phyloP scores from a whole-genome alignment of 305 asterid genomes.

The Rubia balearica region DNA sequence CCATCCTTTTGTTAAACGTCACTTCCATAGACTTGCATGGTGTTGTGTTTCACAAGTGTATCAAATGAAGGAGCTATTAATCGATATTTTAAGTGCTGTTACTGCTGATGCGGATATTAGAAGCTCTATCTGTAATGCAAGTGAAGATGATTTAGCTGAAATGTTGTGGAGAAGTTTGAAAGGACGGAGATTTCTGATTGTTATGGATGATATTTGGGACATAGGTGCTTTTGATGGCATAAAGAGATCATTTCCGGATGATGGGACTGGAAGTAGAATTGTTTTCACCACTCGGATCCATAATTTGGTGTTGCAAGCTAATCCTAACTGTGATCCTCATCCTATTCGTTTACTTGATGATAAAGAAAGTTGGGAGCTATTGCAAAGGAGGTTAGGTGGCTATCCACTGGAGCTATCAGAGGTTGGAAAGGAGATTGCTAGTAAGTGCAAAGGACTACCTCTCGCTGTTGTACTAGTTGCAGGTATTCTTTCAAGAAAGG shows the following conservation, averaged over 20 bases:
- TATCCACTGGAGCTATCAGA: background rate
- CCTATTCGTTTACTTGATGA: background rate
- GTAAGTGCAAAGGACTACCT: constrained; percentile 19
- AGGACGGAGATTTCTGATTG: constrained; percentile 13
- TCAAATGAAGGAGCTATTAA: constrained; percentile 7
- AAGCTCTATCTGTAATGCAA: no score
- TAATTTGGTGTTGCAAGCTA: constrained; percentile 8
- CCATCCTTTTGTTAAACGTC: background rate
- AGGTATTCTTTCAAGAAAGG: constrained; percentile 7
- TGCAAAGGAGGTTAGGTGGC: constrained; percentile 2
- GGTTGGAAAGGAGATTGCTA: constrained; percentile 4
- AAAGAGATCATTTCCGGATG: constrained; percentile 14
- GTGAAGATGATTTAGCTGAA: constrained; percentile 8
- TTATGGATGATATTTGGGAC: constrained; percentile 20
- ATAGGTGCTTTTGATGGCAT: constrained; percentile 6
- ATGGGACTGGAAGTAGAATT: constrained; percentile 12
- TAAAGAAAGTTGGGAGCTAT: constrained; percentile 14
- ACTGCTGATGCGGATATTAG: background rate
- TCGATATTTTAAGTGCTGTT: constrained; percentile 9
- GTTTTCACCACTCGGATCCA: constrained; percentile 14
- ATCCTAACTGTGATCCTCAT: background rate
- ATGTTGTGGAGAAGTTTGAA: constrained; percentile 3
- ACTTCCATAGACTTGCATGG: constrained; percentile 15
- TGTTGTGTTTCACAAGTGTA: constrained; percentile 16
- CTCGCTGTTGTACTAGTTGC: constrained; percentile 9